A percentile compares a stretch with the other conserved stretches of the same genome.
These are phyloP conservation scores for Metarhizium brunneum DNA, from an alignment of 2,329 filamentous ascomycete genomes.

Conservation along the genomic window DNA sequence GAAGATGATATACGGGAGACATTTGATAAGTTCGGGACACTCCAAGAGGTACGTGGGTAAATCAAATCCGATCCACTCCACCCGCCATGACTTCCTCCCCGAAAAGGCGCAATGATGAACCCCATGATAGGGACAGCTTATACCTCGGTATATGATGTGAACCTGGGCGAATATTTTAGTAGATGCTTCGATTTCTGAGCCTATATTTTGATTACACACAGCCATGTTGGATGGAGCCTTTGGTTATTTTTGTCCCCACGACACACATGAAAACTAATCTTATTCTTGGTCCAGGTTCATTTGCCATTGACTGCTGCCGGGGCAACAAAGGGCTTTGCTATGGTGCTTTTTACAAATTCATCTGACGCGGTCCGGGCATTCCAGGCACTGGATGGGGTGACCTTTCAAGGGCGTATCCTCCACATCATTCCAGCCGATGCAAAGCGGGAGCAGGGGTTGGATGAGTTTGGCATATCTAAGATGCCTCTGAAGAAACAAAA, in stretches of 20 bases:
- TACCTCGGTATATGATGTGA: constrained; percentile 86
- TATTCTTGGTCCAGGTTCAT: constrained; percentile 57
- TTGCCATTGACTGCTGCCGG: constrained; percentile 66
- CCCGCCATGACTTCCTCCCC: not conserved
- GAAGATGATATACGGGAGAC: constrained; percentile 66
- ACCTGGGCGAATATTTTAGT: constrained; percentile 98
- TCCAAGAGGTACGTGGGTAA: constrained; percentile 74
- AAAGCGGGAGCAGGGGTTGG: constrained; percentile 72
- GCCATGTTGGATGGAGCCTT: constrained; percentile 4
- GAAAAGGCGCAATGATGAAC: constrained; percentile 69
- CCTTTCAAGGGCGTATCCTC: constrained; percentile 85
- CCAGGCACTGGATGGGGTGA: constrained; percentile 67
- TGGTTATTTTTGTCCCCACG: not conserved
- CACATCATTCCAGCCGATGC: constrained; percentile 80
- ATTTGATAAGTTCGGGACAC: constrained; percentile 63
- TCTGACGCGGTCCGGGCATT: constrained; percentile 71
- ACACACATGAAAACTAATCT: constrained; percentile 17
- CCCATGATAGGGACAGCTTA: constrained; percentile 99
- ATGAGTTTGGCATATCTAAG: constrained; percentile 85
- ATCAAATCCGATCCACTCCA: not conserved
- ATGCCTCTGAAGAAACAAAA: constrained; percentile 91
- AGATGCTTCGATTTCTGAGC: constrained; percentile 94
- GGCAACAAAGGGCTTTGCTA: constrained; percentile 80
- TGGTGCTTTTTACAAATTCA: constrained; percentile 68
- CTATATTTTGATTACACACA: constrained; percentile 17